Base-by-base conservation (phyloP, 495 filamentous ascomycete species). In the Penicillium lagena region DNA sequence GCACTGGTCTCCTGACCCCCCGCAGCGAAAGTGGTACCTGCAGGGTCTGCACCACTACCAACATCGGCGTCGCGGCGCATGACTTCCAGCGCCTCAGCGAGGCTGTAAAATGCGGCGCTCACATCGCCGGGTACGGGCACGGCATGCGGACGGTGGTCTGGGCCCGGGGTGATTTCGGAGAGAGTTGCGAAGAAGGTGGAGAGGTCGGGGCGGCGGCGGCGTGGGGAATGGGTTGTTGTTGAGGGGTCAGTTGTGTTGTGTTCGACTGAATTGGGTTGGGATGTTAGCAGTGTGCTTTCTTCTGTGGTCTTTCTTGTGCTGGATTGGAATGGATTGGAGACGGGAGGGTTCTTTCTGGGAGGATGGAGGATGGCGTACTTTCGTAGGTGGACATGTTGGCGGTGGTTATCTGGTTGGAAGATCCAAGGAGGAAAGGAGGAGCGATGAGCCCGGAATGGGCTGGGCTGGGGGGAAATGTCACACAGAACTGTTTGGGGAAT, bases 141-240 rank as follows among this genome's bases (percentile, higher is more conserved):
- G 2, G 84, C 78, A 67, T 85, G 80, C 8, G 71, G 72, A 49
- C 72, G 55, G 38, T 72, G 61, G 44, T 60, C 56, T 32, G 63
- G 54, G 48, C 68, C 63, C 11, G 73, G 67, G 47, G 86, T 79
- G 45, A 78, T 73, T 52, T 84, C 77, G 54, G 74, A 70, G 40
- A 94, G 82, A 39, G 84, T 81, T 35, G 82, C 71, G 71, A 85
- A 90, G 79, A 97, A 96, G 63, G 83, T 87, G 37, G 85, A 83
- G 66, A 96, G 85, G 68, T 95, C 88, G 32, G 89, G 81, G 37
- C 87, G 86, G 39, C 81, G 82, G 45, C 54, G 70, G 53, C 51
- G 70, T 32, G 45, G 56, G 48, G 42, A 68, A 27, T 42, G 51
- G 29, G 58, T 36, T 48, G 46, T 39, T 45, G 63, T 40, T 32